Percentiles rank a stretch among this genome's conserved stretches.
Evolutionary conservation across 768 basidiomycete genomes (phyloP).

Genomic region (Boletus rubropictus): DNA sequence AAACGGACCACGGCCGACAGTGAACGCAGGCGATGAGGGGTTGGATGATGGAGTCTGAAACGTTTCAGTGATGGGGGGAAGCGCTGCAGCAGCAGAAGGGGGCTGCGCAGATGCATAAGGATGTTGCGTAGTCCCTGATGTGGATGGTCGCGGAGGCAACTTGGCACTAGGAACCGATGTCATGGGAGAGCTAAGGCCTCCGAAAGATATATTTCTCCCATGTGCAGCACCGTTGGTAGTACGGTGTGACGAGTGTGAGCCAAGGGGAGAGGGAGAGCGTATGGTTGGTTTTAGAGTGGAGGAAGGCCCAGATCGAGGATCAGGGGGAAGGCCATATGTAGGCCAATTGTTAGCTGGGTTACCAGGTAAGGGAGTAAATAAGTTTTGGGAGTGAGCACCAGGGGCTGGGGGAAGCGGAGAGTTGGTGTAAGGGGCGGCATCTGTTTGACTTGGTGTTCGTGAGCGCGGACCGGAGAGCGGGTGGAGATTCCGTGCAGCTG

Average conservation of each 20-base stretch:
- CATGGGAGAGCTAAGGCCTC: conserved; percentile 40
- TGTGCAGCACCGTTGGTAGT: conserved; percentile 44
- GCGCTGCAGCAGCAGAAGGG: conserved; percentile 34
- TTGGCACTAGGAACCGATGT: conserved; percentile 34
- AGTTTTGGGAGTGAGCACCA: conserved; percentile 23
- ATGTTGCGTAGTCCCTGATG: conserved; percentile 42
- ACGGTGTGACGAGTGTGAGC: conserved; percentile 28
- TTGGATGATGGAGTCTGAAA: conserved; percentile 35
- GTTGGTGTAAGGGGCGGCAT: conserved; percentile 41
- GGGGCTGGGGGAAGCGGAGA: conserved; percentile 42
- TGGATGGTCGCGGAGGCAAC: conserved; percentile 39
- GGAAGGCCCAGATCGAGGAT: conserved; percentile 52
- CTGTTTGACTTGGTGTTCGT: conserved; percentile 55
- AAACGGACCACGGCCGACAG: conserved; percentile 59
- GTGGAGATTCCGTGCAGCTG: conserved; percentile 28
- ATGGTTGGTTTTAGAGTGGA: conserved; percentile 36
- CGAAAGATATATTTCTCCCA: conserved; percentile 46
- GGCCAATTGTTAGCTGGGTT: conserved; percentile 37
- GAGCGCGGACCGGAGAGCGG: conserved; percentile 31
- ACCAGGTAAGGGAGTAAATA: conserved; percentile 37
- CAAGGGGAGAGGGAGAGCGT: conserved; percentile 32
- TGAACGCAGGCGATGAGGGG: conserved; percentile 49
- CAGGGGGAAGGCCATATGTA: conserved; percentile 52
- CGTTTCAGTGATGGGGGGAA: conserved; percentile 72
- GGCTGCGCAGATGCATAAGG: conserved; percentile 57